phyloP scores from a whole-genome alignment of 768 basidiomycete genomes.

The Fomitopsis pulvina region DNA sequence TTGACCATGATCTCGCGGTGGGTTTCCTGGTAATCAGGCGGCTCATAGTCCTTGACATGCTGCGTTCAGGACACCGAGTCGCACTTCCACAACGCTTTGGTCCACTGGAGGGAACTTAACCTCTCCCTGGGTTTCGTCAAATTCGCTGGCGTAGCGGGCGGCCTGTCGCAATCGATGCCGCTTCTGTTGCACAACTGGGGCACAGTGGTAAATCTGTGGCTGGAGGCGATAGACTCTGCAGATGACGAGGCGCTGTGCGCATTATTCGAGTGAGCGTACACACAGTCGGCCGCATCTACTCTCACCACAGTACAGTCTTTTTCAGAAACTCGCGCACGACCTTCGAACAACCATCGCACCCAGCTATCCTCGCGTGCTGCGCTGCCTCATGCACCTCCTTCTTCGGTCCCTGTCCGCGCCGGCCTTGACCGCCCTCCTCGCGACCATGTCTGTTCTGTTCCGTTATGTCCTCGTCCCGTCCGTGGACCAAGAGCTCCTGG shows the following conservation, averaged over 20 bases:
- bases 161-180: slow-evolving; percentile 69
- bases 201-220: slow-evolving; percentile 62
- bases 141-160: slow-evolving; percentile 56
- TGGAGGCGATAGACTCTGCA: slow-evolving; percentile 44
- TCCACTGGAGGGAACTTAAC: slow-evolving; percentile 76
- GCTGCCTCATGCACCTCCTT: slow-evolving; percentile 50
- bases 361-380: slow-evolving; percentile 48
- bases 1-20: slow-evolving; percentile 57
- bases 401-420: slow-evolving; percentile 51
- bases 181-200: slow-evolving; percentile 76
- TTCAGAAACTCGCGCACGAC: slow-evolving; percentile 76
- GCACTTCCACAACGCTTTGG: slow-evolving; percentile 68
- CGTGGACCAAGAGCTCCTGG: slow-evolving; percentile 42
- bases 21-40: slow-evolving; percentile 6
- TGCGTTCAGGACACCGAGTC: slow-evolving; percentile 61
- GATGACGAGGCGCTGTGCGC: slow-evolving; percentile 70
- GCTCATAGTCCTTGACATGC: not conserved
- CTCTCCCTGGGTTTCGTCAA: slow-evolving; percentile 67
- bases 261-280: slow-evolving; percentile 62
- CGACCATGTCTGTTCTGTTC: slow-evolving; percentile 64
- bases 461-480: slow-evolving; percentile 67
- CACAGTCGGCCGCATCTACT: not conserved
- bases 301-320: slow-evolving; percentile 39
- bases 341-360: slow-evolving; percentile 72
- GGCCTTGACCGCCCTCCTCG: slow-evolving; percentile 55